Evolutionary conservation across 2,329 filamentous ascomycete species (phyloP).

Genomic region (Colletotrichum sp.): DNA sequence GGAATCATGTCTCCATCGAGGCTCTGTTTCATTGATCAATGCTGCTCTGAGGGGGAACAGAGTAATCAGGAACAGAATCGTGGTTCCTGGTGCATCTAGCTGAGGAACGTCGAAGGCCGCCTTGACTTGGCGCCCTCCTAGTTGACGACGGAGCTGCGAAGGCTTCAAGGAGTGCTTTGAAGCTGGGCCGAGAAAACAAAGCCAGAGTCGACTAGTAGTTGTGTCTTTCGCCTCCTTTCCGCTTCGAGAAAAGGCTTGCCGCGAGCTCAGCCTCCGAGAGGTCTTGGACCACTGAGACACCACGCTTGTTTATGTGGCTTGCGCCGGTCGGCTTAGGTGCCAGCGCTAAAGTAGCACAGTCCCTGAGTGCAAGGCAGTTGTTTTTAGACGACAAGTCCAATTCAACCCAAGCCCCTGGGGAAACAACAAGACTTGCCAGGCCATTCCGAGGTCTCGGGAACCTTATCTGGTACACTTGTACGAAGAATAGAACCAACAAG

Average conservation of each 20-base stretch:
- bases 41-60: neutral
- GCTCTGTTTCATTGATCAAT: neutral
- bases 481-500: neutral
- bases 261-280: neutral
- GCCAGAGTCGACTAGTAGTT: neutral
- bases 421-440: neutral
- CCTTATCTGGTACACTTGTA: neutral
- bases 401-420: neutral
- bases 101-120: slow-evolving; percentile 4
- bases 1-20: neutral
- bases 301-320: neutral
- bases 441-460: neutral
- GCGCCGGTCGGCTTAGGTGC: neutral
- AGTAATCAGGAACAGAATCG: neutral
- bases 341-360: neutral
- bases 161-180: neutral
- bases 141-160: neutral
- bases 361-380: neutral
- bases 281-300: slow-evolving; percentile 5
- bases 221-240: neutral
- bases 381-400: neutral
- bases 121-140: slow-evolving; percentile 1
- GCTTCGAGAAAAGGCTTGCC: neutral
- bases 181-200: neutral
- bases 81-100: neutral